Percentiles rank a stretch among this genome's conserved stretches.
Evolutionary conservation across 345 rosid species (phyloP).

Genomic region (Microthlaspi erraticum): DNA sequence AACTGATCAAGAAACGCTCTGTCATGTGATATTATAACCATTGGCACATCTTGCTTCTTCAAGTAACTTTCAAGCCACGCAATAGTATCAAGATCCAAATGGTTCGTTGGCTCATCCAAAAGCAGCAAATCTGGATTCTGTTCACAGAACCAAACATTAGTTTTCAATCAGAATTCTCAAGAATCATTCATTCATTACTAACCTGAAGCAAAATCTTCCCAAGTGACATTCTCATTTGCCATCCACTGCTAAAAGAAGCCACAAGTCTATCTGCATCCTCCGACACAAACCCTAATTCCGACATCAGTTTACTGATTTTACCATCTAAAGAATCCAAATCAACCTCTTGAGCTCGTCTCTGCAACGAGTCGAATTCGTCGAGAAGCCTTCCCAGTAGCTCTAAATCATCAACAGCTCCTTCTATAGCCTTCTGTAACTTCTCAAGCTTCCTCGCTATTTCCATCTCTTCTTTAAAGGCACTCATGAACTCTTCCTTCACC

Average conservation of each 20-base stretch:
- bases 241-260: conserved; percentile 89
- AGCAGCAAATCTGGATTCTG: conserved; percentile 93
- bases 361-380: conserved; percentile 88
- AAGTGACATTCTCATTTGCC: conserved; percentile 99
- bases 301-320: conserved; percentile 80
- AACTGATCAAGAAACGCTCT: conserved; percentile 94
- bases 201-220: conserved; percentile 97
- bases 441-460: conserved; percentile 61
- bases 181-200: conserved; percentile 12
- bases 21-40: conserved; percentile 96
- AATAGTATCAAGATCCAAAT: conserved; percentile 87
- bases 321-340: conserved; percentile 72
- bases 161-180: neutral
- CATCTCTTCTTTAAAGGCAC: conserved; percentile 84
- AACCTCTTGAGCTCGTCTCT: conserved; percentile 77
- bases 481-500: conserved; percentile 86
- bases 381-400: conserved; percentile 90
- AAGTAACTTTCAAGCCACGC: conserved; percentile 96
- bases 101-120: conserved; percentile 95
- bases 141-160: neutral
- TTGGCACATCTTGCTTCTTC: conserved; percentile 80
- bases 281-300: conserved; percentile 69
- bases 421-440: conserved; percentile 77
- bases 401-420: conserved; percentile 74
- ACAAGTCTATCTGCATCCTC: conserved; percentile 91